Conservation (phyloP, 345 rosid genomes). For the Syzygium grande region DNA sequence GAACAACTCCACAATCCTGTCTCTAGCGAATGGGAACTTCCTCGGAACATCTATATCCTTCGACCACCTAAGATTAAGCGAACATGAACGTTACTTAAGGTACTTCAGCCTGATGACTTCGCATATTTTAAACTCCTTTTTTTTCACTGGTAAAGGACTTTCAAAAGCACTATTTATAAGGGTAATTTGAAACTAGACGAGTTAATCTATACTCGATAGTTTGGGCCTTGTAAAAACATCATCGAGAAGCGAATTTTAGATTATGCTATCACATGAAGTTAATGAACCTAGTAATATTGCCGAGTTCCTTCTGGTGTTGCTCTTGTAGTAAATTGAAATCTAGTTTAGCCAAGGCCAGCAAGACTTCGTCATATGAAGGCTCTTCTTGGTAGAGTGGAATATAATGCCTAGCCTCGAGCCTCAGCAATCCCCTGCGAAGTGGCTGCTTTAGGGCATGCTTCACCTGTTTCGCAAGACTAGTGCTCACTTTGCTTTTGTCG, state of each 20-base stretch:
- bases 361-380: background rate
- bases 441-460: background rate
- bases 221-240: background rate
- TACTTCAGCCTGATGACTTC: background rate
- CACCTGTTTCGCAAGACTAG: background rate
- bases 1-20: constrained; percentile 7
- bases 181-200: background rate
- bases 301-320: constrained; percentile 3
- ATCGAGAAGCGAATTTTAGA: background rate
- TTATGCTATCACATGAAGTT: background rate
- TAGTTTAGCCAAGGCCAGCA: constrained; percentile 3
- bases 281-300: background rate
- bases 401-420: constrained; percentile 3
- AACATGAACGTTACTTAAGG: background rate
- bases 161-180: background rate
- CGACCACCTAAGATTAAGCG: constrained; percentile 12
- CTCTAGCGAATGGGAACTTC: constrained; percentile 13
- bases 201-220: background rate
- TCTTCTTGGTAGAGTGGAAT: background rate
- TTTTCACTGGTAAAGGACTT: background rate
- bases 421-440: background rate
- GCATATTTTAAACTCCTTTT: background rate
- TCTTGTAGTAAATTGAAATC: constrained; percentile 7
- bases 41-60: constrained; percentile 3
- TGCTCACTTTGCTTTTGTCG: background rate